Base-by-base conservation (phyloP, 768 basidiomycete species). In the Lenzites betulinus region DNA sequence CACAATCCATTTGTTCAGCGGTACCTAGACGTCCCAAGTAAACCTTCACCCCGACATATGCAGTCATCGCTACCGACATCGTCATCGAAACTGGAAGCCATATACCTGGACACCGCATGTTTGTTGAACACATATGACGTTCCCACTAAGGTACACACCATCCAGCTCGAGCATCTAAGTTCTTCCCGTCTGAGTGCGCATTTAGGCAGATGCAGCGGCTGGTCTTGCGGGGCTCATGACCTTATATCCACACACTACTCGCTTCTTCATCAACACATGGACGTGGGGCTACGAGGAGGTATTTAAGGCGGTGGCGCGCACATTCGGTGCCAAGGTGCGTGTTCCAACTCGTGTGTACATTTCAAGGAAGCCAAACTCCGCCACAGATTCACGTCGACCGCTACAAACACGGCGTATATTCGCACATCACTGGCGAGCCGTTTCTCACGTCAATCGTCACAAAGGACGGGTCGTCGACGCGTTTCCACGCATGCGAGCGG, bases 271-370 rank as follows among this genome's bases (percentile, higher is more conserved):
- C 58, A 96, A 97, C 69, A 71, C 84, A 0, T 99, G 96, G 96
- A 96, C 95, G 0, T 95, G 91, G 88, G 96, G 96, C 0, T 98
- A 97, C 70, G 96, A 99, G 73, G 92, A 95, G 57, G 76, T 95
- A 15, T 77, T 97, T 28, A 92, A 93, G 67, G 90, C 81, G 0
- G 76, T 98, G 8, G 82, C 89, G 2, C 74, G 78, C 2, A 76
- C 79, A 0, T 98, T 96, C 67, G 78, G 83, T 35, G 76, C 80
- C 54, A 79, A 83, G 75, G 91, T 89, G 64, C 23, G 71, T 67
- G 30, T 1, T 28, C 1, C 41, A 7, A 51, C 9, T 6, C 8
- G 9, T 28, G 11, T 13, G 2, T 1, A 22, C 11, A 9, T 51
- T 15, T 33, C 13, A 49, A 13, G 15, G 4, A n/a, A 3, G 18